Evolutionary conservation across 2,329 filamentous ascomycete species (phyloP).

Genomic region (Mycosphaerelloides madeirae): DNA sequence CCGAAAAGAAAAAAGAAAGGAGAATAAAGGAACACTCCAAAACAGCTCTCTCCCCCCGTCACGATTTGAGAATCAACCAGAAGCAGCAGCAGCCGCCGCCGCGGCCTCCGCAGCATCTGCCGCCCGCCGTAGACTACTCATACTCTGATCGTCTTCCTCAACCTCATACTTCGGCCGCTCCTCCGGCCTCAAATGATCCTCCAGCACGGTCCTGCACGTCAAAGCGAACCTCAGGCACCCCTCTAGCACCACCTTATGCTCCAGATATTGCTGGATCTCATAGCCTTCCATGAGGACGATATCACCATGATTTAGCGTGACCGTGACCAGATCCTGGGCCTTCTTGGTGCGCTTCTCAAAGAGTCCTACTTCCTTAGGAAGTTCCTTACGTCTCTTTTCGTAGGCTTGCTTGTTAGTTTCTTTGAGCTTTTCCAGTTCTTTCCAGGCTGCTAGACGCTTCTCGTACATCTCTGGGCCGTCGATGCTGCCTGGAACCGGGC

Average conservation of each 20-base stretch:
- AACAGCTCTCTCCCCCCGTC: too few relatives aligned
- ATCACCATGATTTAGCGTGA: conserved; percentile 58
- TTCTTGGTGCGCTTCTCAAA: conserved; percentile 30
- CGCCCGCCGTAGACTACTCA: conserved; percentile 15
- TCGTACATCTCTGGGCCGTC: conserved; percentile 27
- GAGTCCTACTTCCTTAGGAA: conserved; percentile 37
- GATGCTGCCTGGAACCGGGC: conserved; percentile 24
- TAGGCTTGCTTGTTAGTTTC: conserved; percentile 21
- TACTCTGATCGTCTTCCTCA: conserved; percentile 28
- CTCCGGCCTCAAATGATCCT: conserved; percentile 37
- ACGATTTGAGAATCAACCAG: too few relatives aligned
- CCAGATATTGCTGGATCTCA: conserved; percentile 55
- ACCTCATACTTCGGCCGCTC: conserved; percentile 39
- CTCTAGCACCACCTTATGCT: conserved; percentile 52
- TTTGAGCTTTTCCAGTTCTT: conserved; percentile 25
- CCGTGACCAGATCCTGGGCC: conserved; percentile 35
- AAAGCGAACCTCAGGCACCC: conserved; percentile 54
- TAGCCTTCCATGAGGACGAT: conserved; percentile 60
- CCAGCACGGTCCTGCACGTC: conserved; percentile 52
- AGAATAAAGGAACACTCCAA: too few relatives aligned
- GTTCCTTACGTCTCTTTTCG: conserved; percentile 25
- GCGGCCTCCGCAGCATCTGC: conserved; percentile 4
- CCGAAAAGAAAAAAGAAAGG: too few relatives aligned
- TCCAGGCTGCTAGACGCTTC: conserved; percentile 31
- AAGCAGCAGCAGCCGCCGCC: too few relatives aligned